These are phyloP conservation scores for Dryas alaskensis DNA, from an alignment of 306 rosid genomes.

Conservation along the genomic window DNA sequence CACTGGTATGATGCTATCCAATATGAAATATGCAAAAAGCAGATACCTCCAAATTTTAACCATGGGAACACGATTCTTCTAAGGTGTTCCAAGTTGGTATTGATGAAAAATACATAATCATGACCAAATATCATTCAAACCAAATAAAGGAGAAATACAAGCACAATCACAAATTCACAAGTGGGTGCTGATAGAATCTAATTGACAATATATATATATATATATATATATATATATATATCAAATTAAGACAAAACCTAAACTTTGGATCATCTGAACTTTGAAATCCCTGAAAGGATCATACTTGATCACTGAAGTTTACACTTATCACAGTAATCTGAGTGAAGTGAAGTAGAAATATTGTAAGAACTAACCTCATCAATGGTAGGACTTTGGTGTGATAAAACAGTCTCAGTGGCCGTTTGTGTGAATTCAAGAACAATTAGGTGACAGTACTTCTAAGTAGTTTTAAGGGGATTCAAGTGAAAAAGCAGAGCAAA, in stretches of 20 bases:
- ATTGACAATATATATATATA: neutral
- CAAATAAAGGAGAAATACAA: neutral
- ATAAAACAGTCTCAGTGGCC: slow-evolving; percentile 48
- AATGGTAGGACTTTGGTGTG: slow-evolving; percentile 42
- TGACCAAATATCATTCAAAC: neutral
- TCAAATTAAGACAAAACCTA: neutral
- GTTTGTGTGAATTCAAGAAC: slow-evolving; percentile 33
- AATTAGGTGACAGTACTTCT: slow-evolving; percentile 10
- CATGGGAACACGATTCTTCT: neutral
- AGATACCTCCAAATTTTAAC: neutral
- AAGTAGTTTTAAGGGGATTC: slow-evolving; percentile 23
- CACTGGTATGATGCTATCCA: neutral
- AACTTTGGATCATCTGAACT: neutral
- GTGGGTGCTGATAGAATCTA: neutral
- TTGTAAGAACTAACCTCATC: slow-evolving; percentile 48
- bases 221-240: neutral
- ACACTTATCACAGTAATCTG: slow-evolving; percentile 22
- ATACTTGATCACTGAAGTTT: slow-evolving; percentile 6
- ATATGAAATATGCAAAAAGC: neutral
- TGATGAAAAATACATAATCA: slow-evolving; percentile 1
- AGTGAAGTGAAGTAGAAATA: slow-evolving; percentile 3
- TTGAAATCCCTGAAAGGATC: neutral
- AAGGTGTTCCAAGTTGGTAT: neutral
- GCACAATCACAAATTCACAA: neutral
- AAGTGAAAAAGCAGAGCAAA: slow-evolving; percentile 12